Base-by-base conservation (phyloP, 257 asterid genomes). In the Catharanthus roseus region DNA sequence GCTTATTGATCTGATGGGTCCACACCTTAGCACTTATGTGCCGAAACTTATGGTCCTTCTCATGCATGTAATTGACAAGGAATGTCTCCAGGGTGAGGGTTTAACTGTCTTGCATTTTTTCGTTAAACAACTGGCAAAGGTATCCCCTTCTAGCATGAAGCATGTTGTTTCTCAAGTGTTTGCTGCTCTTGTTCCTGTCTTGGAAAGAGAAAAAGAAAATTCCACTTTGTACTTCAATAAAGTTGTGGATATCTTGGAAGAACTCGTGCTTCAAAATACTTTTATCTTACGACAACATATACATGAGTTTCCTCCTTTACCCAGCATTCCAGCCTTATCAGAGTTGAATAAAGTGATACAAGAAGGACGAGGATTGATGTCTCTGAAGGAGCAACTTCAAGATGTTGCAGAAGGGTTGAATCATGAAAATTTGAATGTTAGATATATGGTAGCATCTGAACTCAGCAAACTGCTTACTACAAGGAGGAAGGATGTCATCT, bases 21-120 rank as follows among this genome's bases (percentile, higher is more conserved):
- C 96, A 77, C 95, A 93, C 74, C 95, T 93, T 68, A 80, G 93
- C 87, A 84, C 97, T 58, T 84, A 93, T 50, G 95, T 91, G 36
- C 99, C 99, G 50, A 93, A 91, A 81, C 84, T 93, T 54, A 93
- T 93, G 99, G 99, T 93, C 77, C 95, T 93, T 84, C 97, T 93
- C 83, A 93, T 91, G 97, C 97, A 91, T 85, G 85, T 90, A 71
- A 89, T 91, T 68, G 84, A 84, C 68, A 91, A 89, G 82, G 96
- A 88, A 75, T 80, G 84, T 86, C 96, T 93, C 79, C 96, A 78
- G 82, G 82, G 82, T n/a, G 96, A 86, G 71, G 92, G 96, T 73
- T 93, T 93, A 61, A 81, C 91, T 21, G 89, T 91, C 65, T 85
- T 93, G 85, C 97, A 88, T 79, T 75, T 83, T 70, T 93, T 93